Base-by-base conservation (phyloP, 2,329 filamentous ascomycete species). In the Diaporthe nobilis region DNA sequence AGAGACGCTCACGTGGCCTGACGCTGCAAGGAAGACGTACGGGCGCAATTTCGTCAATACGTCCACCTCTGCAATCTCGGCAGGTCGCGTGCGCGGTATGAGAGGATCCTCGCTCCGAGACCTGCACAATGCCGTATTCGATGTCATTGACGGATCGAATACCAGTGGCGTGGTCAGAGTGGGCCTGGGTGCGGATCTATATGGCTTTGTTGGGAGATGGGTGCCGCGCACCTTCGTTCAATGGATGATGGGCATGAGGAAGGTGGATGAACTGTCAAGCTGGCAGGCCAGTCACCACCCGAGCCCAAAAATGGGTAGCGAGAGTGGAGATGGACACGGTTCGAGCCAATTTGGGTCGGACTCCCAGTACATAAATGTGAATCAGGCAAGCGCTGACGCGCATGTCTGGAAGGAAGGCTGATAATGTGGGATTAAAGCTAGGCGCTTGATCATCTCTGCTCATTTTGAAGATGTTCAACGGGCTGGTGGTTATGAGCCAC, bases 181-280 rank as follows among this genome's bases (percentile, higher is more conserved):
- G 22, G 97, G 97, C 1, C 91, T 95, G 71, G 97, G 97, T 9
- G 95, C 95, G 70, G 88, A 93, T 74, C 88, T 95, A 0, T 98
- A 98, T 84, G 94, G 94, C 53, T 88, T 98, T 42, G 93, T 98
- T 10, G 97, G 96, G 8, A 90, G 91, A 53, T 96, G 93, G 90
- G 89, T 94, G 34, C 96, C 97, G 1, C 88, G 91, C 28, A 89
- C 92, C 3, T 82, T 98, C 22, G 93, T 98, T n/a, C 92, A 92
- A 2, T 97, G 95, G 94, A 98, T 98, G 94, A 93, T 98, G 91
- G 95, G 95, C 15, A 90, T 96, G 75, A 88, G 92, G 77, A 87
- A 86, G 74, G 91, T 93, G 22, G 88, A 91, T 72, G 87, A 91
- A 82, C 84, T 92, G 63, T 87, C 87, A 67, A 82, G 86, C 2